Evolutionary conservation across 1,284 basidiomycete species (phyloP).

Genomic region (Apiotrichum porosum): DNA sequence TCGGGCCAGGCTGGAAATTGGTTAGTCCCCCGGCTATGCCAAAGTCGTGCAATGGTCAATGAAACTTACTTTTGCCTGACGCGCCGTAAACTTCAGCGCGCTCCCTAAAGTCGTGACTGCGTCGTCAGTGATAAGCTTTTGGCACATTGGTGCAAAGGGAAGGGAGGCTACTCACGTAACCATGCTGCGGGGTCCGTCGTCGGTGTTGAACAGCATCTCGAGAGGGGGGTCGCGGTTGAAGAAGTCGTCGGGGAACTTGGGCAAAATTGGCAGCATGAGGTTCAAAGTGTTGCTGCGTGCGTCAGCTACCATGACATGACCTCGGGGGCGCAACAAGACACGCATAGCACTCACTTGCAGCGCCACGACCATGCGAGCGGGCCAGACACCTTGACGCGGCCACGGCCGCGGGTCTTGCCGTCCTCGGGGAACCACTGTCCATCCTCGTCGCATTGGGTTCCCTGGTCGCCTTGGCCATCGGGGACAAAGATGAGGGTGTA

Average conservation of each 20-base stretch:
- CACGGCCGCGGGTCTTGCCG: slow-evolving; percentile 23
- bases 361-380: slow-evolving; percentile 27
- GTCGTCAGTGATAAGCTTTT: not conserved
- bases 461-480: slow-evolving; percentile 34
- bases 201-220: slow-evolving; percentile 29
- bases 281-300: slow-evolving; percentile 34
- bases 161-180: slow-evolving; percentile 17
- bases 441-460: slow-evolving; percentile 26
- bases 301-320: not conserved
- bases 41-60: too few species aligned
- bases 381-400: slow-evolving; percentile 29
- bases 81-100: slow-evolving; percentile 24
- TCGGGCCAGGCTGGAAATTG: slow-evolving; percentile 26
- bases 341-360: slow-evolving; percentile 33
- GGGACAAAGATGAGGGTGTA: slow-evolving; percentile 36
- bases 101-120: slow-evolving; percentile 21
- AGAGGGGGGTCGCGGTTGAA: slow-evolving; percentile 30
- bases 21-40: too few species aligned
- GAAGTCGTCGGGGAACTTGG: slow-evolving; percentile 28
- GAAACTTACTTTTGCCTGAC: slow-evolving; percentile 22
- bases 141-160: too few species aligned
- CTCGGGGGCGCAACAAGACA: too few species aligned
- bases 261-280: slow-evolving; percentile 33
- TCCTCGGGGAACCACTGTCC: slow-evolving; percentile 19
- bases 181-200: slow-evolving; percentile 33